Evolutionary conservation across 257 asterid species (phyloP), one percentile per base, ranked within the genome.

Genomic region (Solanum bulbocastanum): DNA sequence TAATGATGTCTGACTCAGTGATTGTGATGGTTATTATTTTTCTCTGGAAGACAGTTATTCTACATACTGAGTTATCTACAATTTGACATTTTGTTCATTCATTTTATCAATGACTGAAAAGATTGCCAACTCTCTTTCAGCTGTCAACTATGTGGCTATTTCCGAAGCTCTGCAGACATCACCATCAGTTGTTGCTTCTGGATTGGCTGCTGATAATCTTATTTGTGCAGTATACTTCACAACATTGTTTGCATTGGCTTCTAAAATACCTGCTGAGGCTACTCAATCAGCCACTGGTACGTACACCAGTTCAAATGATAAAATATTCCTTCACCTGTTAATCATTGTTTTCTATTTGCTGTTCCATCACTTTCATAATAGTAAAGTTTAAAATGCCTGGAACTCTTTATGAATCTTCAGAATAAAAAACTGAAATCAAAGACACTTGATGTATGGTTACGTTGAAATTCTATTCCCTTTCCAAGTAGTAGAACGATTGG

Each of bases 141-240:
- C 99, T 90, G 98, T 96, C 90, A 96, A 96, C 88, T 96, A 96
- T 84, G 98, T 96, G n/a, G 98, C 99, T 44, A 93, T 96, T 86
- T 91, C 98, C 10, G 98, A 96, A 89, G 98, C 98, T 86, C 95
- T 96, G n/a, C 88, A 84, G 85, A 95, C 94, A 81, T 92, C 98
- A 30, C 98, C 98, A 7, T 96, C 99, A 35, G 97, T 94, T 86
- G 88, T 96, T 88, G 91, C 99, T n/a, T 98, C 99, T 6, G 99
- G 98, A 82, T 91, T 96, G 68, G 99, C 99, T 87, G 99, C 99
- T 27, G 99, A 96, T 93, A 95, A 95, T 89, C 98, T 96, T 86
- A 94, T 96, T n/a, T 95, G 99, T 90, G 99, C 99, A 15, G 66
- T 93, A 68, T 96, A 96, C 90, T 96, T 96, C 52, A 86, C 98